Conservation (phyloP, 2,329 filamentous ascomycete genomes). For the Monosporascus sp. region DNA sequence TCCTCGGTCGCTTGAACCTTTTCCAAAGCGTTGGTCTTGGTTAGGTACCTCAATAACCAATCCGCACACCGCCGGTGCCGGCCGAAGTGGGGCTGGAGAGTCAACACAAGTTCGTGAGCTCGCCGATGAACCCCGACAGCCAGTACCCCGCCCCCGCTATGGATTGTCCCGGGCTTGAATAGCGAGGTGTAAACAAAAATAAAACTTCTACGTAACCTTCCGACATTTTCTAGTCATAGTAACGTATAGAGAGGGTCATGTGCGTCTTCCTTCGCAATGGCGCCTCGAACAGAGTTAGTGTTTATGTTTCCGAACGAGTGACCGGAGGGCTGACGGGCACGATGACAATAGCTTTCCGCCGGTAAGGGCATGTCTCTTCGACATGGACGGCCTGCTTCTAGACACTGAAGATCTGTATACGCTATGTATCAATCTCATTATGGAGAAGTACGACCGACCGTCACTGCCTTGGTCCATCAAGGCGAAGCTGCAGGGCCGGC, state of each 20-base stretch:
- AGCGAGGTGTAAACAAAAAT: neutral
- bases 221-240: too few relatives aligned
- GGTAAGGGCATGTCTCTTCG: conserved; percentile 88
- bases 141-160: too few relatives aligned
- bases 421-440: conserved; percentile 72
- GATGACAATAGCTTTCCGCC: conserved; percentile 58
- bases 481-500: conserved; percentile 68
- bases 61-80: too few relatives aligned
- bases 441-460: conserved; percentile 68
- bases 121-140: neutral
- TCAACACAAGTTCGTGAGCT: too few relatives aligned
- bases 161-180: neutral
- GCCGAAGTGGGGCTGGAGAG: too few relatives aligned
- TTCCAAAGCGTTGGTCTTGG: too few relatives aligned
- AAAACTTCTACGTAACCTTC: too few relatives aligned
- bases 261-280: conserved; percentile 28
- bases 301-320: neutral
- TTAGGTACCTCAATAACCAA: too few relatives aligned
- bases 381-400: conserved; percentile 96
- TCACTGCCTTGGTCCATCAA: conserved; percentile 90
- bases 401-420: conserved; percentile 92
- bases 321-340: conserved; percentile 10
- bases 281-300: conserved; percentile 40
- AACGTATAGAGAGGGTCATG: too few relatives aligned
- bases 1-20: too few relatives aligned